These are phyloP conservation scores for Rutidosis leptorrhynchoides DNA, from an alignment of 129 eudicot species.

Conservation along the genomic window DNA sequence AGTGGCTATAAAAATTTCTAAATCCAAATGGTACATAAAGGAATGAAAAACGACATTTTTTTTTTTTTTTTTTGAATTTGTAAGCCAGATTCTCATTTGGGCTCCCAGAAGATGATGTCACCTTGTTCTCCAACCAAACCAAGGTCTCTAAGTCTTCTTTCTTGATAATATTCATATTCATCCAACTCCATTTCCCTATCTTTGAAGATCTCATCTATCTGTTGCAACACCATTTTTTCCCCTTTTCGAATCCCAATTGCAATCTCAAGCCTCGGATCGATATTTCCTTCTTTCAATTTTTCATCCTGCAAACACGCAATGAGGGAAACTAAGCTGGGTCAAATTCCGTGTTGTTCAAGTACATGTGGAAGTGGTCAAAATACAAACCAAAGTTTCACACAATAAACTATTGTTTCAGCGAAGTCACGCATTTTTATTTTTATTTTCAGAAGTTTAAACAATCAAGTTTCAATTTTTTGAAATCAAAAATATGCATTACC, in stretches of 20 bases:
- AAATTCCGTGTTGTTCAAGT: background rate
- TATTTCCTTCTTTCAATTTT: constrained; percentile 59
- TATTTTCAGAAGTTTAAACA: too few species aligned
- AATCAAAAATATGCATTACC: too few species aligned
- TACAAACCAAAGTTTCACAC: background rate
- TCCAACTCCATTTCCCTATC: constrained; percentile 68
- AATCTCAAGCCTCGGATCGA: constrained; percentile 47
- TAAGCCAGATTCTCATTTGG: constrained; percentile 39
- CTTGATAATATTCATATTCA: constrained; percentile 84
- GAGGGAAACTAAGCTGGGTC: background rate
- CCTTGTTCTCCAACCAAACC: constrained; percentile 96
- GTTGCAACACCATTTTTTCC: constrained; percentile 82
- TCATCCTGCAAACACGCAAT: constrained; percentile 54
- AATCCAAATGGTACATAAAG: constrained; percentile 7
- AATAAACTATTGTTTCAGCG: background rate
- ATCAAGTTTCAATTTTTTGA: too few species aligned
- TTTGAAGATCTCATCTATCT: constrained; percentile 60
- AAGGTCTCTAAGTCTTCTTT: constrained; percentile 93
- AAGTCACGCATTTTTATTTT: too few species aligned
- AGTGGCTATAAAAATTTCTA: background rate
- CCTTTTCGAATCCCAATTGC: constrained; percentile 76
- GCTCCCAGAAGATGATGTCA: constrained; percentile 86
- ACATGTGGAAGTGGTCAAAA: background rate
- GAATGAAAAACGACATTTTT: constrained; percentile 26
- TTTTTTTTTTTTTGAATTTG: background rate